phyloP scores from a whole-genome alignment of 2,329 filamentous ascomycete genomes.

The Ceratocystis alfenasii region DNA sequence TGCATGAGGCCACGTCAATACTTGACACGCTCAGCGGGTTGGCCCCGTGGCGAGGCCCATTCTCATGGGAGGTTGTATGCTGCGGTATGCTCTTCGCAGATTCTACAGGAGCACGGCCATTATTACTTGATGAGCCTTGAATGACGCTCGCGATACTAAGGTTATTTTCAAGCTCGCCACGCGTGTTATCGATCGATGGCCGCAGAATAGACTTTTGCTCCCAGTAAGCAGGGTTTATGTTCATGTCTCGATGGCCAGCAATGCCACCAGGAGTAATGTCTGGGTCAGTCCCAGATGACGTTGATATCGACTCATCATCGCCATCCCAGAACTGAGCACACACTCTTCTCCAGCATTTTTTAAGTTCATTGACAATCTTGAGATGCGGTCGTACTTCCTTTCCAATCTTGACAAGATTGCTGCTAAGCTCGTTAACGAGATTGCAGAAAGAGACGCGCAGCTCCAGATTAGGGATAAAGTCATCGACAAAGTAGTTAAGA shows the following conservation, averaged over 20 bases:
- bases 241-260: conserved; percentile 46
- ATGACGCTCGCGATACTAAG: conserved; percentile 1
- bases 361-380: conserved; percentile 86
- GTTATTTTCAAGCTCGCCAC: conserved; percentile 14
- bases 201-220: not conserved
- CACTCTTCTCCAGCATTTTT: conserved; percentile 91
- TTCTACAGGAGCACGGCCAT: conserved; percentile 8
- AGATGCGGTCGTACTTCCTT: conserved; percentile 55
- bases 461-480: conserved; percentile 67
- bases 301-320: conserved; percentile 45
- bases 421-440: conserved; percentile 58
- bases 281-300: conserved; percentile 43
- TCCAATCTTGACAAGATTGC: conserved; percentile 45
- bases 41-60: conserved; percentile 10
- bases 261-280: conserved; percentile 66
- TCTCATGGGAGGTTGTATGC: not conserved
- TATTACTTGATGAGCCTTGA: conserved; percentile 9
- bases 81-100: not conserved
- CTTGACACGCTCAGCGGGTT: conserved; percentile 45
- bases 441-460: conserved; percentile 69
- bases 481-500: conserved; percentile 91
- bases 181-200: conserved; percentile 15
- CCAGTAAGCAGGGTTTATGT: conserved; percentile 18
- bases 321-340: conserved; percentile 84
- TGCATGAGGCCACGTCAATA: conserved; percentile 51